Percentiles rank a stretch among this genome's conserved stretches.
Evolutionary conservation across 78 protist genomes (phyloP).

Genomic region (Guillardia theta): DNA sequence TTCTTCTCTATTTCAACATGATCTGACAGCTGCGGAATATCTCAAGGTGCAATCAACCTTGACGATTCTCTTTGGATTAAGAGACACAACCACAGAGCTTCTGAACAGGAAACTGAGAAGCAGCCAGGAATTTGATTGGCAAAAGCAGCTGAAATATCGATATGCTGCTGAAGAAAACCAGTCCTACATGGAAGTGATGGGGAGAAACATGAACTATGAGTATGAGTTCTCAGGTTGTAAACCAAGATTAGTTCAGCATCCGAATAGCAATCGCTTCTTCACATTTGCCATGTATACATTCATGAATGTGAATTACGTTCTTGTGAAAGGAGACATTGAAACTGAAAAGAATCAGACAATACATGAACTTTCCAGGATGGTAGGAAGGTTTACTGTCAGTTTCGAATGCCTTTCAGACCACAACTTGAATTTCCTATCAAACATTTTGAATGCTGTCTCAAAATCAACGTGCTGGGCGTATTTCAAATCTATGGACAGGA

Average conservation of each 20-base stretch:
- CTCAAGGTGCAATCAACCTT: neutral
- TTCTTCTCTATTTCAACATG: neutral
- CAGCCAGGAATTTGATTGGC: conserved; percentile 80
- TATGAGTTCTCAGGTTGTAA: conserved; percentile 83
- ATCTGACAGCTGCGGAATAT: neutral
- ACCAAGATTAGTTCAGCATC: neutral
- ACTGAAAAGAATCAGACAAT: too few species aligned
- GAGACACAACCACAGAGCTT: conserved; percentile 65
- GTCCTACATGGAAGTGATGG: neutral
- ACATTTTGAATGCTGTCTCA: too few species aligned
- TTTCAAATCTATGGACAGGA: too few species aligned
- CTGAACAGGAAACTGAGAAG: neutral
- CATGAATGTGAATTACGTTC: conserved; percentile 76
- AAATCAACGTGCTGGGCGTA: too few species aligned
- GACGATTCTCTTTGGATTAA: conserved; percentile 51
- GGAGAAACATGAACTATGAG: conserved; percentile 46
- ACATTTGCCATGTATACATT: conserved; percentile 84
- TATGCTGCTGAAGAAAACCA: conserved; percentile 42
- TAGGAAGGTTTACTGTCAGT: too few species aligned
- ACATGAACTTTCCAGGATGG: too few species aligned
- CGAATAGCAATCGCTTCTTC: conserved; percentile 63
- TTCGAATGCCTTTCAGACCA: too few species aligned
- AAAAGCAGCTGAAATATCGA: neutral
- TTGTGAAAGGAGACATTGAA: too few species aligned
- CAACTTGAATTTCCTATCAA: too few species aligned